phyloP scores from a whole-genome alignment of 345 rosid species.

The Lepidium didymum region DNA sequence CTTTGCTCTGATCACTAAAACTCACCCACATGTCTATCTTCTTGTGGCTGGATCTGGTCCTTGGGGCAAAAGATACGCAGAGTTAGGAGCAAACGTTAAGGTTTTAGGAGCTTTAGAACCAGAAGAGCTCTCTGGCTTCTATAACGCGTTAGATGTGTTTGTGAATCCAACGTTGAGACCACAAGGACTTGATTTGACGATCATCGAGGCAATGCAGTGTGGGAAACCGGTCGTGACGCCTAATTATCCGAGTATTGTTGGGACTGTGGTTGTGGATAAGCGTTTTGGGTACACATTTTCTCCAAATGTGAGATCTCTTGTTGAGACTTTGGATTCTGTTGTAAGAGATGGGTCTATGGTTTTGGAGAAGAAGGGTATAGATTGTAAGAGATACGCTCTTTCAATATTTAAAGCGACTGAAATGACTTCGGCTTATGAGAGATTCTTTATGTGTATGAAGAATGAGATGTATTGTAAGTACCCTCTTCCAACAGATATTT shows the following conservation, averaged over 20 bases:
- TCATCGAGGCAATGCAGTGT: slow-evolving; percentile 70
- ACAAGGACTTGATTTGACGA: slow-evolving; percentile 62
- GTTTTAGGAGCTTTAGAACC: slow-evolving; percentile 52
- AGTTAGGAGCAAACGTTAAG: slow-evolving; percentile 48
- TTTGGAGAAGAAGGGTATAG: slow-evolving; percentile 45
- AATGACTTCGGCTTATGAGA: slow-evolving; percentile 74
- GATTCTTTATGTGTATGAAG: slow-evolving; percentile 77
- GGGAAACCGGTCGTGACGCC: slow-evolving; percentile 65
- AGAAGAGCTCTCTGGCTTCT: slow-evolving; percentile 46
- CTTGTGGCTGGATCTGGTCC: slow-evolving; percentile 79
- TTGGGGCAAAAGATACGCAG: slow-evolving; percentile 53
- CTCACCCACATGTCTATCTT: slow-evolving; percentile 32
- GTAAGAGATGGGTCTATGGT: slow-evolving; percentile 43
- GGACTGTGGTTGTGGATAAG: slow-evolving; percentile 50
- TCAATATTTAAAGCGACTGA: slow-evolving; percentile 54
- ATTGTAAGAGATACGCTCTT: slow-evolving; percentile 38
- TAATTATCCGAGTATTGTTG: slow-evolving; percentile 61
- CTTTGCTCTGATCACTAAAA: slow-evolving; percentile 33
- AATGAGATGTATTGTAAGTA: slow-evolving; percentile 44
- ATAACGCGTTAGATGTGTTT: slow-evolving; percentile 59
- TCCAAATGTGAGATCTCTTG: slow-evolving; percentile 56
- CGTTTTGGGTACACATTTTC: slow-evolving; percentile 57
- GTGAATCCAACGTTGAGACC: slow-evolving; percentile 70
- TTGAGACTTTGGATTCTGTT: slow-evolving; percentile 44
- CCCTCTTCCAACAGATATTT: slow-evolving; percentile 52